These are phyloP conservation scores for Vigna nakashimae DNA, from an alignment of 306 rosid genomes.

Conservation along the genomic window DNA sequence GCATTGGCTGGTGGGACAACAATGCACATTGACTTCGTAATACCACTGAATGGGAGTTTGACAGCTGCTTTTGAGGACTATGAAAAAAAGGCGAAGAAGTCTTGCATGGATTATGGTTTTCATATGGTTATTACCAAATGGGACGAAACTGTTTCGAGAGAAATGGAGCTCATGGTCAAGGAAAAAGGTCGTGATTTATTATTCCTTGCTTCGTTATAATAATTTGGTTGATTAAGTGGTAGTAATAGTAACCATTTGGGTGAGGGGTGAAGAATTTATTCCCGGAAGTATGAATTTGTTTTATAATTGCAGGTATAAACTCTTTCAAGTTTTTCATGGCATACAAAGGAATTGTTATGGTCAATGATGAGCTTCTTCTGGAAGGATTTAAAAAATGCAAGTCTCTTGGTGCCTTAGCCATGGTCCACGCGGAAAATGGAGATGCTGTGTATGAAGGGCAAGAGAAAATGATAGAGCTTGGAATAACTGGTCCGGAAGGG, in stretches of 20 bases:
- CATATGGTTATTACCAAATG: conserved; percentile 95
- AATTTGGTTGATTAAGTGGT: conserved; percentile 2
- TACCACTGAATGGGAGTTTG: conserved; percentile 79
- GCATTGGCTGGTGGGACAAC: conserved; percentile 99
- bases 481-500: conserved; percentile 96
- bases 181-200: conserved; percentile 71
- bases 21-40: conserved; percentile 91
- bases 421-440: conserved; percentile 99
- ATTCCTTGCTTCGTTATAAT: conserved; percentile 26
- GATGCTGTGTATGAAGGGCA: conserved; percentile 94
- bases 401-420: conserved; percentile 95
- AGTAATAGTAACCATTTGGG: neutral
- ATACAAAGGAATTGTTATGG: conserved; percentile 83
- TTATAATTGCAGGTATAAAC: conserved; percentile 70
- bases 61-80: conserved; percentile 78
- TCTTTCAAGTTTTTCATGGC: conserved; percentile 97
- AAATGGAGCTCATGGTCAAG: conserved; percentile 86
- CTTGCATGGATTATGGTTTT: conserved; percentile 97
- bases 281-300: neutral
- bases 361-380: conserved; percentile 82
- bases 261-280: conserved; percentile 36
- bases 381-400: conserved; percentile 88
- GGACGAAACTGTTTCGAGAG: conserved; percentile 78
- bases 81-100: conserved; percentile 70
- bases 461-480: conserved; percentile 87